Evolutionary conservation across 768 basidiomycete species (phyloP), one percentile per base, ranked within the genome.

Genomic region (Lepiota venenata): DNA sequence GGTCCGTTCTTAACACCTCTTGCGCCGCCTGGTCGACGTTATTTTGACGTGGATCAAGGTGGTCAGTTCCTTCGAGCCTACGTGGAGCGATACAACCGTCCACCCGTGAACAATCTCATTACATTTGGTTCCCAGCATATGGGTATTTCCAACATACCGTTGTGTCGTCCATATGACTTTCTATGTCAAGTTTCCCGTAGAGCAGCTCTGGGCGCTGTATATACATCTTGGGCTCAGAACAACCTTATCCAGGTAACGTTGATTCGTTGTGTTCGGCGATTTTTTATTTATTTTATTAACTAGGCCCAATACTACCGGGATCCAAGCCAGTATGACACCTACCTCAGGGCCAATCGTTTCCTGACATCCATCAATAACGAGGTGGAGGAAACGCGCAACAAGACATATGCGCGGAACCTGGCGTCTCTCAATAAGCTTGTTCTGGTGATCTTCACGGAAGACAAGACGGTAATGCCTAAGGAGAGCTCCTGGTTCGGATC

Each of bases 261-360:
- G 25, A 27, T 21, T 12, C 22, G 27, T 49, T 10, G 9, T 47
- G 2, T 8, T 44, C 36, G 20, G 27, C 18, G 37, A 22, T 11
- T 15, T 21, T 25, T 2, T 20, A 32, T 22, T 7, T 55, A 29
- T 54, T 14, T 43, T 36, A 18, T 49, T 11, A 36, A 22, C 29
- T 59, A 93, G 88, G 92, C 92, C 1, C 92, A 94, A 64, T 94
- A 93, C 63, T 94, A 76, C 69, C 84, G 92, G 20, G 91, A 94
- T 68, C 83, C 87, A 8, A 66, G 65, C 14, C 81, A 81, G 39
- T 68, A 88, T 27, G 72, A 73, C 4, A 63, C 67, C 1, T 93
- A 93, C 61, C 74, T 88, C 36, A 60, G 67, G 1, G 66, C 79
- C 2, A 88, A 84, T 65, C 73, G 71, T 45, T 94, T 93, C 70